Evolutionary conservation across 2,329 filamentous ascomycete genomes (phyloP), one percentile per base, ranked within the genome.

Genomic region (Pleomassaria siparia): DNA sequence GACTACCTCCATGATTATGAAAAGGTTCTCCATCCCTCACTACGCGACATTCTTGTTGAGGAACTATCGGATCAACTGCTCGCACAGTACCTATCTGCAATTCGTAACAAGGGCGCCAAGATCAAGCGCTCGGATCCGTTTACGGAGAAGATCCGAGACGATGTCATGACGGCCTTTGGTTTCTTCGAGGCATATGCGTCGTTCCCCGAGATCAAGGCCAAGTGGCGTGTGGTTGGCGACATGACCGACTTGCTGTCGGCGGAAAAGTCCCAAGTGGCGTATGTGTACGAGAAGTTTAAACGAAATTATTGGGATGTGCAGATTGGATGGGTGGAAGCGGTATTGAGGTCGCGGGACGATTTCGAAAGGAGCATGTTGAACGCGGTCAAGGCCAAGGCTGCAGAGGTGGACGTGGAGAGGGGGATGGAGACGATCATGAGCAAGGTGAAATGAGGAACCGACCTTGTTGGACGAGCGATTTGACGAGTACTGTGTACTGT

Each of bases 381-480:
- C 65, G 81, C 84, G 15, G 87, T 97, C 40, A 97, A 97, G 78
- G 84, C 85, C 2, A 83, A 86, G 67, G 92, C 91, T n/a, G 91
- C 90, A 7, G 88, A 90, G 71, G 82, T 95, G 58, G 85, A 88
- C 49, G 85, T 91, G 1, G 86, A 88, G 53, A 82, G 91, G 53
- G 91, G 90, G 0, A 74, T 82, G n/a, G 92, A 97, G 74, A 97
- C 94, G 2, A 89, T 99, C 53, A 96, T 99, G 92, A 85, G 88
- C 53, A 92, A 89, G 74, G 83, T 96, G 40, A 94, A 91, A 73
- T 95, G 28, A 24, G 22, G 12, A 15, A 32, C 5, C 15, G 13
- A 15, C 7, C 7, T 32, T 32, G 5, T 32, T 32, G 9, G 15
- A 5, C 7, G n/a, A n/a, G 9, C 29, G 10, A 5, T 5, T 32